Percentiles rank a stretch among this genome's conserved stretches.
Evolutionary conservation across 208 protist species (phyloP).

Genomic region (Strigomonas oncopelti): DNA sequence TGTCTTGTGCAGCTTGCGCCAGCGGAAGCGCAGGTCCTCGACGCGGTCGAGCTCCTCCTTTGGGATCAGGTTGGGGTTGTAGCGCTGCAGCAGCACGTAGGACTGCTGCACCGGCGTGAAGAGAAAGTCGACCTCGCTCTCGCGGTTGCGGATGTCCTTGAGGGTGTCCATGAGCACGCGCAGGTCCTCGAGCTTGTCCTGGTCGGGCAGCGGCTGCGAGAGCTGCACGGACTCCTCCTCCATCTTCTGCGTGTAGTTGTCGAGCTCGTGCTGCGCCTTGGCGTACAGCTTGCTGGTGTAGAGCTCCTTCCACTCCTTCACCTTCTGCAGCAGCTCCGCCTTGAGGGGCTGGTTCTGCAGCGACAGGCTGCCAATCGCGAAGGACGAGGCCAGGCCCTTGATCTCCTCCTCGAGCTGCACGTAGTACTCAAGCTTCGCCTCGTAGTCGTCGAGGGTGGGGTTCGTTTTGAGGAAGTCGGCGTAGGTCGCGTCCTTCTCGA

Average conservation of each 20-base stretch:
- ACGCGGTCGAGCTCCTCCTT: conserved; percentile 96
- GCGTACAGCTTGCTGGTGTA: conserved; percentile 93
- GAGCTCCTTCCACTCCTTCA: conserved; percentile 92
- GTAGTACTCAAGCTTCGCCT: conserved; percentile 88
- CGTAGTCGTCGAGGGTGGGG: conserved; percentile 91
- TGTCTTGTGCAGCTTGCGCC: conserved; percentile 86
- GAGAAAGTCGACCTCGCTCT: conserved; percentile 91
- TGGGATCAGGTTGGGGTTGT: conserved; percentile 83
- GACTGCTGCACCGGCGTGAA: conserved; percentile 92
- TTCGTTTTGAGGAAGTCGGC: conserved; percentile 77
- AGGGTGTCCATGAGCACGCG: conserved; percentile 92
- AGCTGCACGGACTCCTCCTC: conserved; percentile 89
- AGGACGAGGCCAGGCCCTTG: conserved; percentile 63
- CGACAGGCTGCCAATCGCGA: conserved; percentile 90
- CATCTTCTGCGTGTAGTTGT: conserved; percentile 90
- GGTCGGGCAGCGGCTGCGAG: conserved; percentile 88
- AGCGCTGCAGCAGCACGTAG: conserved; percentile 90
- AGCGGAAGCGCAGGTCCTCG: conserved; percentile 91
- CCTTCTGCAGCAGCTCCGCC: conserved; percentile 82
- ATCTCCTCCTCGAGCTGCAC: conserved; percentile 90
- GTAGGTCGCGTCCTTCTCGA: conserved; percentile 92
- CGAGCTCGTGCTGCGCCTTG: conserved; percentile 85
- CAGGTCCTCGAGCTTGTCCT: conserved; percentile 93
- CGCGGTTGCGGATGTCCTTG: conserved; percentile 86
- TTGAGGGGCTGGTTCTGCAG: conserved; percentile 94